Base-by-base conservation (phyloP, 148 eudicot genomes). In the Rhododendron griersonianum region DNA sequence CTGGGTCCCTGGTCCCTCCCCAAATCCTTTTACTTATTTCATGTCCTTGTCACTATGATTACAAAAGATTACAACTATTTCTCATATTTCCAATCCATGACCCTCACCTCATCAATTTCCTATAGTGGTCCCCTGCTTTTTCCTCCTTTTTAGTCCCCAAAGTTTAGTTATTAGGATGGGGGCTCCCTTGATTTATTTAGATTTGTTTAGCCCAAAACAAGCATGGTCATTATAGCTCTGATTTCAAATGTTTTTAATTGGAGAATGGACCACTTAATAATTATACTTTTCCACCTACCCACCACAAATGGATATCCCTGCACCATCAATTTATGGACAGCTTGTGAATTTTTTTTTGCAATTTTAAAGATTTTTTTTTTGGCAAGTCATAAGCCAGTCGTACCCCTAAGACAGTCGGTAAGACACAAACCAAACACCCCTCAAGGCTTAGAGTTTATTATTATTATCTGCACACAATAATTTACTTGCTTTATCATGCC, bases 11-110 rank as follows among this genome's bases (percentile, higher is more conserved):
- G 33, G 47, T n/a, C 81, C 41, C 83, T 25, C n/a, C 67, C 80
- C 79, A 25, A 48, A 65, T 25, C n/a, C 86, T 74, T 84, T 80
- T 84, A 81, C 78, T 80, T 86, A 86, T 88, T 86, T 80, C 88
- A 82, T 86, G 90, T 89, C 88, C 33, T 81, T 81, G 47, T 86
- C 90, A 81, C 4, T 61, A 86, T 84, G 30, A 86, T 89, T 83
- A 71, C 86, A 33, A 80, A 83, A 86, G 88, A 89, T 89, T 74
- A 47, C 50, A 47, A 47, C 45, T 41, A 82, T 75, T 35, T 83
- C 84, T 45, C 80, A 55, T 47, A 81, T 33, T 25, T 86, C 75
- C 7, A 41, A 6, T 41, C 45, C 61, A 83, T 63, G 85, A 83
- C 41, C 50, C 81, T 82, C 69, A 11, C 47, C 84, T 57, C 71